Conservation (phyloP, 2,329 filamentous ascomycete species). For the Pseudogymnoascus sp. region DNA sequence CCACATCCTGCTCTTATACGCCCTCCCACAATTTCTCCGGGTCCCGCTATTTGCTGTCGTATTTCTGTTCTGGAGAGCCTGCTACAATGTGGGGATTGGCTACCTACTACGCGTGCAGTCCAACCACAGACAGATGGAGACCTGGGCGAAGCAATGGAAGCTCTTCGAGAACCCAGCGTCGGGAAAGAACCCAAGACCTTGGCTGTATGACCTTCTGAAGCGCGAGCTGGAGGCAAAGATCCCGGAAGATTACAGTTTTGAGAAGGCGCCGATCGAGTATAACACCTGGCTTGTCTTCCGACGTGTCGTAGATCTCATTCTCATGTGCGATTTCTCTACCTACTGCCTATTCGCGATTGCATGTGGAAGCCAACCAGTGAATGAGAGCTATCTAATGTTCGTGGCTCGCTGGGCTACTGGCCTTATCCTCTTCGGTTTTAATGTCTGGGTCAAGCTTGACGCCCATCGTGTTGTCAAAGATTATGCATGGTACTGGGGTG, state of each 20-base stretch:
- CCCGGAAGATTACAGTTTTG: constrained; percentile 85
- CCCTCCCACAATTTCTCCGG: constrained; percentile 60
- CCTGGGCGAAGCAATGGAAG: constrained; percentile 77
- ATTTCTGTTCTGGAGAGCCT: constrained; percentile 86
- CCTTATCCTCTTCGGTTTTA: constrained; percentile 77
- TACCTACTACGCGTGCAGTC: constrained; percentile 84
- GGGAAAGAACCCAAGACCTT: constrained; percentile 75
- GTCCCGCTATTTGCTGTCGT: constrained; percentile 71
- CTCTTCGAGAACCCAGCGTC: constrained; percentile 78
- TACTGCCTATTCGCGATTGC: constrained; percentile 94
- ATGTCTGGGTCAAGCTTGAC: constrained; percentile 97
- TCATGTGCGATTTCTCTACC: constrained; percentile 98
- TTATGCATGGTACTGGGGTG: constrained; percentile 99
- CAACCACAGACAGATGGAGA: constrained; percentile 73
- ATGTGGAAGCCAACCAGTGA: constrained; percentile 66
- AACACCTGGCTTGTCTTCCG: constrained; percentile 98
- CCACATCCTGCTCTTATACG: constrained; percentile 66
- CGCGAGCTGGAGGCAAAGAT: constrained; percentile 92
- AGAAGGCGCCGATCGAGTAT: constrained; percentile 90
- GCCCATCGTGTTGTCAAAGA: constrained; percentile 97
- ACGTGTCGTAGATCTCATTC: constrained; percentile 87
- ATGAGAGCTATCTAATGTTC: constrained; percentile 63
- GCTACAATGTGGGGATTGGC: constrained; percentile 92
- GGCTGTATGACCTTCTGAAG: constrained; percentile 77
- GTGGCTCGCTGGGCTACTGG: constrained; percentile 71